Evolutionary conservation across 768 basidiomycete species (phyloP), one percentile per base, ranked within the genome.

Genomic region (Kwoniella dejecticola): DNA sequence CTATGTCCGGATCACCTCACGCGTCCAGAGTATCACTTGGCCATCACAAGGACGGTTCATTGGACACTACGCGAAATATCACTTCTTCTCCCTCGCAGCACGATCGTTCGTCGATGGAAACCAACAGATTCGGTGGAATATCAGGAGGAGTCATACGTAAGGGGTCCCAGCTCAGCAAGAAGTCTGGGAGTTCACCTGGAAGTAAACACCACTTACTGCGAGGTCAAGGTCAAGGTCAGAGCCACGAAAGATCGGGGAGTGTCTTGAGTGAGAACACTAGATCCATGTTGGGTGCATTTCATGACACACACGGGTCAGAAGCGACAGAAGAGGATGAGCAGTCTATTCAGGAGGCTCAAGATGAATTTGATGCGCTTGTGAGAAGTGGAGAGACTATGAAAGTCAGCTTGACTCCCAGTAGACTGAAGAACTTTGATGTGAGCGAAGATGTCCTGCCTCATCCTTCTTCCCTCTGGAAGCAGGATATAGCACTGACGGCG

Each of bases 311-410:
- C n/a, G 68, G 66, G 5, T 36, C 49, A 5, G 53, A 52, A 45
- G 19, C 30, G 30, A 17, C 42, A 17, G 44, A 17, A 44, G 50
- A 48, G 31, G 63, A 62, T 36, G 67, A 52, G 17, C 58, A 60
- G 31, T 62, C 60, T 4, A 38, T 53, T 11, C 60, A 62, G 15
- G 60, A 62, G 15, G 60, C 60, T 13, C 52, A 85, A 57, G 87
- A 89, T 64, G 90, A 95, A 77, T 97, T 98, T 77, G 94, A 98
- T 79, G 87, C 91, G 78, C 82, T 97, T 79, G 88, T 98, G 86
- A 86, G 85, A 52, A 91, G 90, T 60, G 85, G 88, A 62, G 83
- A 88, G 60, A 97, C 94, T 19, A 89, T 96, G 89, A 96, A 91
- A 76, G 87, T 98, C 70, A 95, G 92, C 41, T 83, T 96, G 65